These are phyloP conservation scores for Ceratobasidium sp. DNA, from an alignment of 1,284 basidiomycete genomes.

Conservation along the genomic window DNA sequence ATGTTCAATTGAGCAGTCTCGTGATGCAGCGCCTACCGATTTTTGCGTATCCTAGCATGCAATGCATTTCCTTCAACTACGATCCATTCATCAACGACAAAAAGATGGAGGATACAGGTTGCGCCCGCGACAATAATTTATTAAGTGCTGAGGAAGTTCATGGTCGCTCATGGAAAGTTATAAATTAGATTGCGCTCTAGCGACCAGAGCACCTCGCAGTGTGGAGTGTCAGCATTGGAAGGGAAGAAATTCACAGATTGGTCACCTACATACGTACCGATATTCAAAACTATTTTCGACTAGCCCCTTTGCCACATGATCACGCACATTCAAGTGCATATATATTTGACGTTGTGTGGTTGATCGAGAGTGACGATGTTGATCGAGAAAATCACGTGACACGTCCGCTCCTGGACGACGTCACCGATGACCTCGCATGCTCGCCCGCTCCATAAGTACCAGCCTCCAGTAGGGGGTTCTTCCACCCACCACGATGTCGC, in stretches of 20 bases:
- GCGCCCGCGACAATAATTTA: no score
- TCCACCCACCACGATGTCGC: constrained; percentile 3
- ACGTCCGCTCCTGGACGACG: constrained; percentile 16
- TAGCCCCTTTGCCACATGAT: background rate
- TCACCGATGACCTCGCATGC: constrained; percentile 28
- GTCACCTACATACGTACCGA: background rate
- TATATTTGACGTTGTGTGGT: background rate
- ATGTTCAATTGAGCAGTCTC: no score
- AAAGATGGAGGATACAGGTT: no score
- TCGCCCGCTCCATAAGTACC: background rate
- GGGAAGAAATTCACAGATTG: background rate
- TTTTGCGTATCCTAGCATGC: no score
- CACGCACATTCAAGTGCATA: background rate
- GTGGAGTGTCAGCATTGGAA: no score
- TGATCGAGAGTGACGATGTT: constrained; percentile 20
- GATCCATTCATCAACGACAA: no score
- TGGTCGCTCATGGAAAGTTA: no score
- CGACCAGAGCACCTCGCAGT: no score
- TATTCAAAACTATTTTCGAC: background rate
- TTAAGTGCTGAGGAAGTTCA: no score
- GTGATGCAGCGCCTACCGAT: no score
- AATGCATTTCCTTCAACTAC: no score
- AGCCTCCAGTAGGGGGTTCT: background rate
- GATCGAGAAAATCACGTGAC: constrained; percentile 14
- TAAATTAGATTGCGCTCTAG: no score